Base-by-base conservation (phyloP, 768 basidiomycete genomes). In the Tricholoma furcatifolium region DNA sequence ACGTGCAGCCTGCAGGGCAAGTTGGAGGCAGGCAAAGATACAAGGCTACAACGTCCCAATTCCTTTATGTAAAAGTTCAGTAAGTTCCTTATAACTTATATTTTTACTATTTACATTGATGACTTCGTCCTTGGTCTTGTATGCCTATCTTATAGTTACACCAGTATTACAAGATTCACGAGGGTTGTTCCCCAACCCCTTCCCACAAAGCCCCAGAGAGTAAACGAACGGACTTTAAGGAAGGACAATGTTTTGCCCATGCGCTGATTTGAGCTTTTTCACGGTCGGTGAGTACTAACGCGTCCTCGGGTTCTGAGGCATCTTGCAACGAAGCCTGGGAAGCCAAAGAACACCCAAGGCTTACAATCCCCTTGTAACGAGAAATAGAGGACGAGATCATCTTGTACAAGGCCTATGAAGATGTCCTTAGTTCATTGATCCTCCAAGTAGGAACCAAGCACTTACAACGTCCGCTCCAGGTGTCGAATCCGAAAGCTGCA, bases 321-420 rank as follows among this genome's bases (percentile, higher is more conserved):
- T 32, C 45, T 45, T 53, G 53, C 14, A 27, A n/a, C 24, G 38
- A 50, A 40, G 15, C 21, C 18, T 53, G 55, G 35, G 52, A 54
- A 31, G 50, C 20, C 30, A 60, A 60, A 11, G 56, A 59, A 45
- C 74, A 59, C 10, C 50, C 53, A 12, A 78, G 61, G 8, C 58
- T 59, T 3, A 65, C 61, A n/a, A 78, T 70, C 7, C 64, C 57
- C 39, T 65, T 60, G 55, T 74, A 78, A 41, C 75, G 70, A 10
- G 74, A 67, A 9, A 79, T 56, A 1, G 74, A 68, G 12, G 67
- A 52, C 34, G 72, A 68, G 1, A 76, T 63, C 34, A 69, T 70
- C 54, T 73, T 76, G 58, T 76, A 75, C 3, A 77, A 50, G 18
- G 66, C 61, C 73, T 75, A 53, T 23, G 34, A 20, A 41, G 34